Conservation (phyloP, 2,329 filamentous ascomycete species). For the Hypocreales sp. region DNA sequence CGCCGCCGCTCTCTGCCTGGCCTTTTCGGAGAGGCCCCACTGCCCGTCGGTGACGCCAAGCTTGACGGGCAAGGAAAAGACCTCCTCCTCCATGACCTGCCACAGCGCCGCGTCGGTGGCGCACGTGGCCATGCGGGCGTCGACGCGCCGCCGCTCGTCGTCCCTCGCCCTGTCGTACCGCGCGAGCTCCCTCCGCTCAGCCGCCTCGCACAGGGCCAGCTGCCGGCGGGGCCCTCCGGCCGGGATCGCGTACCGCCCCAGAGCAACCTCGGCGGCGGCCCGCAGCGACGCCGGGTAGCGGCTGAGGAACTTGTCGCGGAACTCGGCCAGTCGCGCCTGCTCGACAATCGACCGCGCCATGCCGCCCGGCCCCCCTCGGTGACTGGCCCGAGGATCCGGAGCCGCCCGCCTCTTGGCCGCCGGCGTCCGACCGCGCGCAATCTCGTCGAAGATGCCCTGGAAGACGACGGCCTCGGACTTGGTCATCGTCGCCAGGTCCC, state of each 20-base stretch:
- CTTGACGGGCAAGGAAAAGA: constrained; percentile 48
- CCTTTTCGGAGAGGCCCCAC: no score
- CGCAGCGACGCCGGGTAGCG: constrained; percentile 24
- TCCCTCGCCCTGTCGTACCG: constrained; percentile 21
- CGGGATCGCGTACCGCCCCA: constrained; percentile 21
- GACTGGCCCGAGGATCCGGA: no score
- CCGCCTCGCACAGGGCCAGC: no score
- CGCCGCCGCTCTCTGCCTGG: no score
- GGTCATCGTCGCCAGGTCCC: constrained; percentile 35
- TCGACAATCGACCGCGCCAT: constrained; percentile 16
- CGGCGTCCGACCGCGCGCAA: constrained; percentile 19
- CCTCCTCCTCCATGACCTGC: constrained; percentile 48
- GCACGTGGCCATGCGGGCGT: constrained; percentile 35
- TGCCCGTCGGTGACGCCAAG: no score
- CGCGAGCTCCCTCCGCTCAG: constrained; percentile 16
- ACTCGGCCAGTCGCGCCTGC: constrained; percentile 14
- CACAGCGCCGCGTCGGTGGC: constrained; percentile 50
- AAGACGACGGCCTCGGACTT: constrained; percentile 42
- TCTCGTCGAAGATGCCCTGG: constrained; percentile 36
- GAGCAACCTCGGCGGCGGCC: constrained; percentile 20
- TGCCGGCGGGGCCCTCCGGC: no score
- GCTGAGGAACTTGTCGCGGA: constrained; percentile 19
- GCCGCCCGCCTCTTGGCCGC: constrained; percentile 9
- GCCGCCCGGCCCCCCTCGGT: no score
- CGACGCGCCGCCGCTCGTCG: constrained; percentile 35